These are phyloP conservation scores for Dendrobium officinale DNA, from an alignment of 106 monocot genomes.

Conservation along the genomic window DNA sequence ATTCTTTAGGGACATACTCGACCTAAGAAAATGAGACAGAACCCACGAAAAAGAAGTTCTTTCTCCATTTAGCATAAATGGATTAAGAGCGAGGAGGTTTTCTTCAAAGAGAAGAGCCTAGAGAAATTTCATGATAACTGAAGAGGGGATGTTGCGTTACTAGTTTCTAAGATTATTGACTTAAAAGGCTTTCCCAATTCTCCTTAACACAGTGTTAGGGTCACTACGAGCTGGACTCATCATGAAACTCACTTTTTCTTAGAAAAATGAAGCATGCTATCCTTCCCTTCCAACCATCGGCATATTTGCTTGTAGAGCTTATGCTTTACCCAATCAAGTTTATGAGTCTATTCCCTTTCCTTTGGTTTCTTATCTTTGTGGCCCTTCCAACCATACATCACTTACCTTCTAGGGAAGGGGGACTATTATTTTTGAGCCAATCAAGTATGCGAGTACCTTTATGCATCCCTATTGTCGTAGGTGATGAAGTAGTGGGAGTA, in stretches of 20 bases:
- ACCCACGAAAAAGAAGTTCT: too few relatives aligned
- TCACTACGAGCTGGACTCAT: background rate
- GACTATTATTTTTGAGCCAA: too few relatives aligned
- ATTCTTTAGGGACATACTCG: too few relatives aligned
- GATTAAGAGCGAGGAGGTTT: too few relatives aligned
- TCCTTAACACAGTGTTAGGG: background rate
- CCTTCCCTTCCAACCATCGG: conserved; percentile 3
- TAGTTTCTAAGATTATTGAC: too few relatives aligned
- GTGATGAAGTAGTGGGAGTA: background rate
- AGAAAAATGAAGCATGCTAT: background rate
- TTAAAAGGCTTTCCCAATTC: background rate
- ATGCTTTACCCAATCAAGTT: background rate
- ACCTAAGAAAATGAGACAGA: too few relatives aligned
- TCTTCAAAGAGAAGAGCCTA: too few relatives aligned
- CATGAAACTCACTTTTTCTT: conserved; percentile 1
- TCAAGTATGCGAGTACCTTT: too few relatives aligned
- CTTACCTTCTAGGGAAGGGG: too few relatives aligned
- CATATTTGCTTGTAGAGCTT: background rate
- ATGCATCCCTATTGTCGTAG: background rate
- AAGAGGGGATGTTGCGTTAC: too few relatives aligned
- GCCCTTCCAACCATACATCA: background rate
- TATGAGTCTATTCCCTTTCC: background rate
- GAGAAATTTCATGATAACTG: too few relatives aligned
- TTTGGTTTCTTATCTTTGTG: background rate
- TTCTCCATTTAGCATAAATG: too few relatives aligned